phyloP scores from a whole-genome alignment of 208 protist genomes.

The Leishmania arabica region DNA sequence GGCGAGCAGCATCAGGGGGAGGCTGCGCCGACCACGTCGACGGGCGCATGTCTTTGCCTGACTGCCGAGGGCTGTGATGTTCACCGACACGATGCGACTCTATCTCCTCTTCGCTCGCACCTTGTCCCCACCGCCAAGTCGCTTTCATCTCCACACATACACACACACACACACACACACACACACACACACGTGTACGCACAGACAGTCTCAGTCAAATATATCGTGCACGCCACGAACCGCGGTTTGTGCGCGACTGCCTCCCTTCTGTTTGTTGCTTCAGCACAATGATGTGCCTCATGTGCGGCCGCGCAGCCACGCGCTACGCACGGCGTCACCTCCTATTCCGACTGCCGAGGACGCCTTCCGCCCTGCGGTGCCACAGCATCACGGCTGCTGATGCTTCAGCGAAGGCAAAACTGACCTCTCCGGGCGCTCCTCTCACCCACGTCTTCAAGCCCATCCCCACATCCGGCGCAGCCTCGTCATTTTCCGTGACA shows the following conservation, averaged over 20 bases:
- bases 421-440: constrained; percentile 16
- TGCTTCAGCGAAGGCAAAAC: neutral
- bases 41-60: neutral
- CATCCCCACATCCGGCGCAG: neutral
- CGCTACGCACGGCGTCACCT: neutral
- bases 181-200: neutral
- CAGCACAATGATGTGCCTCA: neutral
- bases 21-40: neutral
- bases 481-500: neutral
- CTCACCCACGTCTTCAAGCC: constrained; percentile 10
- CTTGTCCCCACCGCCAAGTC: neutral
- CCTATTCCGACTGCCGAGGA: neutral
- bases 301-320: neutral
- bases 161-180: neutral
- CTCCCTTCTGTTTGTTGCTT: neutral
- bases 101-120: neutral
- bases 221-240: neutral
- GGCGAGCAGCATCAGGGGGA: neutral
- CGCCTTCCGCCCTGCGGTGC: neutral
- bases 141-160: neutral
- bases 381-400: neutral
- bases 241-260: neutral
- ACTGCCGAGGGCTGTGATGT: neutral
- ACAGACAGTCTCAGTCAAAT: neutral
- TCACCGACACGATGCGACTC: neutral